Evolutionary conservation across 148 eudicot species (phyloP).

Genomic region (Simmondsia chinensis): DNA sequence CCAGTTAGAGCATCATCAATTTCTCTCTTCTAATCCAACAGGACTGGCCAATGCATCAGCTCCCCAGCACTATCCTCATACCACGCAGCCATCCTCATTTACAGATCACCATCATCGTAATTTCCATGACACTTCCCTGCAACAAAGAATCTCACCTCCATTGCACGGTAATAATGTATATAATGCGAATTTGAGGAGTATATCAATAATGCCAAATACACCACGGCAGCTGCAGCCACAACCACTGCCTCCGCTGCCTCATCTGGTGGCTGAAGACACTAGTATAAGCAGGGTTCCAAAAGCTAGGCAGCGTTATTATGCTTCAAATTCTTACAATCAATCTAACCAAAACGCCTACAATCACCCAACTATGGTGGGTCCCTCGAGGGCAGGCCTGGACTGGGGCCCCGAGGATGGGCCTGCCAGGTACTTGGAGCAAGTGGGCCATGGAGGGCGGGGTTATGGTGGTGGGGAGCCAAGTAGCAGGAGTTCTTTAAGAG

Average conservation of each 20-base stretch:
- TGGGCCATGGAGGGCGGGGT: constrained; percentile 5
- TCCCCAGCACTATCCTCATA: too few species aligned
- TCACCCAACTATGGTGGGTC: constrained; percentile 15
- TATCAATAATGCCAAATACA: constrained; percentile 7
- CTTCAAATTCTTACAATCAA: constrained; percentile 16
- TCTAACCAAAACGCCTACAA: constrained; percentile 25
- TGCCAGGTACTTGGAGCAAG: constrained; percentile 23
- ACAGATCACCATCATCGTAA: too few species aligned
- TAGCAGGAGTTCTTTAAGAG: constrained; percentile 25
- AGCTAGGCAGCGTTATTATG: constrained; percentile 20
- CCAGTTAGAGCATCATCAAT: constrained; percentile 9
- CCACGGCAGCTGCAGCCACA: constrained; percentile 17
- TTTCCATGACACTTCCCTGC: too few species aligned
- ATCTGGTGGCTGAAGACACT: constrained; percentile 13
- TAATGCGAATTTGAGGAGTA: too few species aligned
- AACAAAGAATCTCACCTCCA: too few species aligned
- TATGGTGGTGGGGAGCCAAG: constrained; percentile 23
- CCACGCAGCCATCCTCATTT: too few species aligned
- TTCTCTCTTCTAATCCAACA: too few species aligned
- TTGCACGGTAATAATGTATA: too few species aligned
- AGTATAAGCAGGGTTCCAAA: constrained; percentile 12
- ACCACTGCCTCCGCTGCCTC: background rate
- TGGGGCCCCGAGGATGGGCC: constrained; percentile 68
- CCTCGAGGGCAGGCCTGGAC: constrained; percentile 3
- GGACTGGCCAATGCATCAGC: too few species aligned